Conservation (phyloP, 257 asterid species). For the Phtheirospermum japonicum region DNA sequence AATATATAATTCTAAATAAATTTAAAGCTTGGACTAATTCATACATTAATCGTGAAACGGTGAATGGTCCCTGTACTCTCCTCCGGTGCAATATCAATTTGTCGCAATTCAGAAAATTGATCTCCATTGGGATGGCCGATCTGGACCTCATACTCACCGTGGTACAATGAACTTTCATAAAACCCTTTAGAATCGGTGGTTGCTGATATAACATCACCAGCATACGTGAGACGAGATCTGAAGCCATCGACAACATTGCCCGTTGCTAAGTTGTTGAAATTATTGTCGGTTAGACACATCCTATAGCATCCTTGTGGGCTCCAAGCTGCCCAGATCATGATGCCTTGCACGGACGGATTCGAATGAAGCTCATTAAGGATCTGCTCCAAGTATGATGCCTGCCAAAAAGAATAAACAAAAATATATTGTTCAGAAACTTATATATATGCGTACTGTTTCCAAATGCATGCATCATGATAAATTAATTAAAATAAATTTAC, state of each 20-base stretch:
- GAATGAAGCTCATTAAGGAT: constrained; percentile 41
- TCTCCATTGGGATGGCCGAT: constrained; percentile 31
- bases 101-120: neutral
- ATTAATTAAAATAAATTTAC: no score
- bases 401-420: no score
- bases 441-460: no score
- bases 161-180: constrained; percentile 35
- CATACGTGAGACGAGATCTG: neutral
- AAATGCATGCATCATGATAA: no score
- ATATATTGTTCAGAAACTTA: no score
- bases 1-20: no score
- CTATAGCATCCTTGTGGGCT: constrained; percentile 45
- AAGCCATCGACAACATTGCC: constrained; percentile 47
- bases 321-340: constrained; percentile 55
- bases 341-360: constrained; percentile 40
- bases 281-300: constrained; percentile 58
- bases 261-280: constrained; percentile 45
- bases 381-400: constrained; percentile 42
- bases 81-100: constrained; percentile 13
- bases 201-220: constrained; percentile 7
- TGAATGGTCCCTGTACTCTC: neutral
- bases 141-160: constrained; percentile 46
- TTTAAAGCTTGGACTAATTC: no score
- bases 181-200: constrained; percentile 36
- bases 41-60: neutral